Conservation (phyloP, 352 stramenopile species). For the Discostella stelligera region DNA sequence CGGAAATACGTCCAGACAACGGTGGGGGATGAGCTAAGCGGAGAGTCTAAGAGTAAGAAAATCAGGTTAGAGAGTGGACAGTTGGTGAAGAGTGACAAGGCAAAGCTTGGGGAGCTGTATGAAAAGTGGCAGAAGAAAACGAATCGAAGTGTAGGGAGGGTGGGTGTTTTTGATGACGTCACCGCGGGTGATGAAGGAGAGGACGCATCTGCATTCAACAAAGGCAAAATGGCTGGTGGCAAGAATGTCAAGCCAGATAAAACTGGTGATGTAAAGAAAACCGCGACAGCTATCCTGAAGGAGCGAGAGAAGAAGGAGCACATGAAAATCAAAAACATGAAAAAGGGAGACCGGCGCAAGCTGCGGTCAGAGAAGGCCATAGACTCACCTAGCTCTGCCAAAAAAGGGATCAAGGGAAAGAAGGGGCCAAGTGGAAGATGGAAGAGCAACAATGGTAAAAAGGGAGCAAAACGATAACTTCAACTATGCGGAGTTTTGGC, state of each 20-base stretch:
- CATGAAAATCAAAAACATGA: slow-evolving; percentile 82
- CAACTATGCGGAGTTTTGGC: too few relatives aligned
- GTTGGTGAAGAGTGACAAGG: slow-evolving; percentile 74
- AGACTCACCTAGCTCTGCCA: slow-evolving; percentile 14
- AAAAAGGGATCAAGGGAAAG: slow-evolving; percentile 42
- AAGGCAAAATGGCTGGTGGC: slow-evolving; percentile 33
- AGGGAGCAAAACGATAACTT: slow-evolving; percentile 22
- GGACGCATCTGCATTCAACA: slow-evolving; percentile 24
- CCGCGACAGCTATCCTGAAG: slow-evolving; percentile 66
- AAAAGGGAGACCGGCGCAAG: slow-evolving; percentile 56
- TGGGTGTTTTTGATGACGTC: slow-evolving; percentile 81
- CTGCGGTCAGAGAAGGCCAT: slow-evolving; percentile 29
- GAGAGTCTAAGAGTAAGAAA: slow-evolving; percentile 75
- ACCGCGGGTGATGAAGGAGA: slow-evolving; percentile 25
- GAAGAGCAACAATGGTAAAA: slow-evolving; percentile 35
- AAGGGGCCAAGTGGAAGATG: slow-evolving; percentile 41
- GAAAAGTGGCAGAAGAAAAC: slow-evolving; percentile 85
- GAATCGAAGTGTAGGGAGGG: slow-evolving; percentile 76
- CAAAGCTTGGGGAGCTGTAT: slow-evolving; percentile 82
- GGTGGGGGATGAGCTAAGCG: slow-evolving; percentile 76
- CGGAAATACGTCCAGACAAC: slow-evolving; percentile 83
- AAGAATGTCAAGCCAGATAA: slow-evolving; percentile 42
- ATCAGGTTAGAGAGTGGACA: slow-evolving; percentile 79
- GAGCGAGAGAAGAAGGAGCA: slow-evolving; percentile 77
- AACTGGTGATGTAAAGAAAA: slow-evolving; percentile 51